These are phyloP conservation scores for Knoxdaviesia proteae DNA, from an alignment of 2,329 filamentous ascomycete species.

Conservation along the genomic window DNA sequence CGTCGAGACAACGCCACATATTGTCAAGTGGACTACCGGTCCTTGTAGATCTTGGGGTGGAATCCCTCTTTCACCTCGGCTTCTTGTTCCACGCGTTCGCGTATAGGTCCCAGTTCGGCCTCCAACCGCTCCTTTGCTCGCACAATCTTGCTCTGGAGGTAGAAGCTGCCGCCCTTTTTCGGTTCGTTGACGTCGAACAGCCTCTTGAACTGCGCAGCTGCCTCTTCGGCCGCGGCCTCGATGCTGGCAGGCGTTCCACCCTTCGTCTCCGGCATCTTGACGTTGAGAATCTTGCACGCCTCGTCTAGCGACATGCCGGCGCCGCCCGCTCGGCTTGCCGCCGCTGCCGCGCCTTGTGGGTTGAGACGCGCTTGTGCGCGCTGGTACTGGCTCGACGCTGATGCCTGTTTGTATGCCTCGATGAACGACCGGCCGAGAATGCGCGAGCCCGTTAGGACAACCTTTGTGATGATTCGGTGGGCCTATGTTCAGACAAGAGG, in stretches of 20 bases:
- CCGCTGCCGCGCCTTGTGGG: slow-evolving; percentile 19
- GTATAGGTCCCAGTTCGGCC: slow-evolving; percentile 54
- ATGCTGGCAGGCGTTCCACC: slow-evolving; percentile 22
- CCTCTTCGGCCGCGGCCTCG: slow-evolving; percentile 55
- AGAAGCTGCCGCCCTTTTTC: slow-evolving; percentile 90
- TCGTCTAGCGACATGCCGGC: slow-evolving; percentile 82
- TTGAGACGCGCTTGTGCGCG: slow-evolving; percentile 46
- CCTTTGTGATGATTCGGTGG: slow-evolving; percentile 53
- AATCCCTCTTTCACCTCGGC: slow-evolving; percentile 68
- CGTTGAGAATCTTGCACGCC: slow-evolving; percentile 92
- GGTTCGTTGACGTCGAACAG: slow-evolving; percentile 91
- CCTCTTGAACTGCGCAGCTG: slow-evolving; percentile 77
- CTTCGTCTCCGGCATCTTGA: slow-evolving; percentile 52
- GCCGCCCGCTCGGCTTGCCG: slow-evolving; percentile 26
- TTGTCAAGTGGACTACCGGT: slow-evolving; percentile 28
- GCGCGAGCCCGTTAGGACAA: slow-evolving; percentile 73
- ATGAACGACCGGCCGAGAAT: slow-evolving; percentile 83
- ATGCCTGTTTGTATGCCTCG: slow-evolving; percentile 90
- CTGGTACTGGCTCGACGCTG: slow-evolving; percentile 66
- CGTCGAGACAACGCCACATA: too few relatives aligned
- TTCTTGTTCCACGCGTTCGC: slow-evolving; percentile 52
- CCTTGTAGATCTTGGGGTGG: slow-evolving; percentile 90
- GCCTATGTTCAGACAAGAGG: slow-evolving; percentile 1
- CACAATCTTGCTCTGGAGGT: slow-evolving; percentile 91
- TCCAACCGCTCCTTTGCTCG: slow-evolving; percentile 84